A percentile compares a stretch with the other conserved stretches of the same genome.
Evolutionary conservation across 2,329 filamentous ascomycete species (phyloP).

Genomic region (Rhytidhysteron rufulum): DNA sequence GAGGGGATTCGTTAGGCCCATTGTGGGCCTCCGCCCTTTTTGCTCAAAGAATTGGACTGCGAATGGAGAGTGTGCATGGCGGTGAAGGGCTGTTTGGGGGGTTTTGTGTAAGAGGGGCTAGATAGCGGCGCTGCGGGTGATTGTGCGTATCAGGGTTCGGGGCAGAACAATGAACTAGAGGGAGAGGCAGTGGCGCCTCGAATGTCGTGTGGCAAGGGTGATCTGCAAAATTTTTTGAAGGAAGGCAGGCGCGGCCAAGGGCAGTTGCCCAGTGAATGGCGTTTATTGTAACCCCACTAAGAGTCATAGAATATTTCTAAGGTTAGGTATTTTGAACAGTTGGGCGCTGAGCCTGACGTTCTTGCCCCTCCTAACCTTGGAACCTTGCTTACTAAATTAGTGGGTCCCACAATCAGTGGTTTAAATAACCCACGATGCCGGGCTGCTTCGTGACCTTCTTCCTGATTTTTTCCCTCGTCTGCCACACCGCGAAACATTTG

Average conservation of each 20-base stretch:
- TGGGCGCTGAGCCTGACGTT: not conserved
- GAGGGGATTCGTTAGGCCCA: too few species aligned
- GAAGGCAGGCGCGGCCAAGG: not conserved
- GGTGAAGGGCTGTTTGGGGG: too few species aligned
- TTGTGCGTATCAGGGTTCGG: not conserved
- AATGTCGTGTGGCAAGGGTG: slow-evolving; percentile 1
- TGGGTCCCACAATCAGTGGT: not conserved
- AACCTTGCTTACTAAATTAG: not conserved
- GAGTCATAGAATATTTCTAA: slow-evolving; percentile 2
- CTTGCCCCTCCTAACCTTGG: not conserved
- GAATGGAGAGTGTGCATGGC: too few species aligned
- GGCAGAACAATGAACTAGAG: not conserved
- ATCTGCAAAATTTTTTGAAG: not conserved
- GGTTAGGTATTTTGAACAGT: too few species aligned
- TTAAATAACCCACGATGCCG: slow-evolving; percentile 1
- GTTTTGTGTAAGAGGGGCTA: too few species aligned
- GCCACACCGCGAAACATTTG: not conserved
- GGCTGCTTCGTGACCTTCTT: slow-evolving; percentile 1
- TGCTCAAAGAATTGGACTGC: too few species aligned
- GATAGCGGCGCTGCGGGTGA: not conserved
- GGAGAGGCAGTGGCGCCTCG: not conserved
- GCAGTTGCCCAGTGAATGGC: not conserved
- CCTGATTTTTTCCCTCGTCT: slow-evolving; percentile 1
- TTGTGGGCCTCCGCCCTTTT: too few species aligned
- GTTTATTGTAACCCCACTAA: not conserved